Evolutionary conservation across 495 filamentous ascomycete genomes (phyloP), one percentile per base, ranked within the genome.

Genomic region (Talaromyces stipitatus): DNA sequence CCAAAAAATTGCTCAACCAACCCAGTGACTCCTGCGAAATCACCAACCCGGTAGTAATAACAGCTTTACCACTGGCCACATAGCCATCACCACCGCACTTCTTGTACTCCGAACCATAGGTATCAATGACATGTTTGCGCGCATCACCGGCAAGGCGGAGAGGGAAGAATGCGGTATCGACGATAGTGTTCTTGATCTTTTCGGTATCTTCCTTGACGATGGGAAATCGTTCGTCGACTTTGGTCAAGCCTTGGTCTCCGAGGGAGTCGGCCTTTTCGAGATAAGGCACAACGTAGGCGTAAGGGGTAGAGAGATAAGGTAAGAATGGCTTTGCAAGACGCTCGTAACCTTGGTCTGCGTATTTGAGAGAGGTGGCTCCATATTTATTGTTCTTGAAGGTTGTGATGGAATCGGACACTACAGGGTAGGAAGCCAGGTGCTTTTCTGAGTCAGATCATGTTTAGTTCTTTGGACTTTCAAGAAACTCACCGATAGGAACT

Each of bases 391-490:
- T 76, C 66, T 92, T 90, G 81, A 92, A 87, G 66, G 82, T 82
- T 33, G 75, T 67, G 73, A 96, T 84, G 64, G 82, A 76, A 70
- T 95, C 91, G 63, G 82, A 85, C 67, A 97, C 81, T 53, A 94
- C 73, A 9, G 94, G 94, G 75, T 95, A 96, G 59, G 84, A 86
- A 36, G 81, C 79, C 59, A 97, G 80, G 67, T 97, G 92, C 87
- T 95, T n/a, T n/a, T n/a, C n/a, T 38, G 20, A 11, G 2, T 0
- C 1, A 47, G 2, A 47, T 22, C 18, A 47, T 11, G 14, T 4
- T 2, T 5, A 6, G 38, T 45, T 11, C 5, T 61, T 57, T 33
- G 30, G 22, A 36, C 53, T 14, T 24, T 32, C 24, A 20, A 32
- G 54, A 60, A 41, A 51, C 26, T 56, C 79, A 89, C 86, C 45